Evolutionary conservation across 2,329 filamentous ascomycete species (phyloP).

Genomic region (Aspergillus niger): DNA sequence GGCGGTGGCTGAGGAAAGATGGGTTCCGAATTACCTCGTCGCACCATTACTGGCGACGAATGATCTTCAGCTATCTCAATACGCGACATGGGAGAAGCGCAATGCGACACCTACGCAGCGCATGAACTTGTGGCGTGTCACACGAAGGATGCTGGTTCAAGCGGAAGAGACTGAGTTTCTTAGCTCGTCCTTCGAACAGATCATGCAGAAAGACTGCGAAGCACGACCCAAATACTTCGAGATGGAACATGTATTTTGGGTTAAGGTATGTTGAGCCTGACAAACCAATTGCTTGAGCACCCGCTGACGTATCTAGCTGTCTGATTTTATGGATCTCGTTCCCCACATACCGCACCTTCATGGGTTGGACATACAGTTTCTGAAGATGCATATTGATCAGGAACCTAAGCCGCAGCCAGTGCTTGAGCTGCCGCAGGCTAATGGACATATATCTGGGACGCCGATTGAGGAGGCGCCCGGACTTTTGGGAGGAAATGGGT

Average conservation of each 20-base stretch:
- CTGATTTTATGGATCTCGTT: conserved; percentile 53
- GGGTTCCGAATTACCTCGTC: conserved; percentile 53
- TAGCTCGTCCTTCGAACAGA: conserved; percentile 41
- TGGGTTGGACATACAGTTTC: conserved; percentile 41
- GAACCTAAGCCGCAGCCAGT: conserved; percentile 31
- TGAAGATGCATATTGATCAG: conserved; percentile 45
- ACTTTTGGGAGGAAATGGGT: conserved; percentile 30
- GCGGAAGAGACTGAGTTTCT: conserved; percentile 42
- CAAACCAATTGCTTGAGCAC: background rate
- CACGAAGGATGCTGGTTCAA: conserved; percentile 48
- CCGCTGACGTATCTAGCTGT: conserved; percentile 36
- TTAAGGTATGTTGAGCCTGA: conserved; percentile 43
- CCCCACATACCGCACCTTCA: conserved; percentile 52
- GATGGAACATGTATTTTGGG: conserved; percentile 55
- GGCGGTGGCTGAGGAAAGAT: conserved; percentile 46
- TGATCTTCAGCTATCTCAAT: conserved; percentile 52
- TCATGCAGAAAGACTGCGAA: conserved; percentile 46
- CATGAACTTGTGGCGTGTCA: conserved; percentile 51
- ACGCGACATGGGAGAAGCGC: conserved; percentile 50
- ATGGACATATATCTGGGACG: conserved; percentile 32
- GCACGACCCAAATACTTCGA: conserved; percentile 51
- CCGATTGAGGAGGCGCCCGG: conserved; percentile 22
- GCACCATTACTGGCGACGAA: conserved; percentile 52
- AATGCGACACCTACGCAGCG: conserved; percentile 46
- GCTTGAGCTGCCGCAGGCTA: conserved; percentile 28